These are phyloP conservation scores for Irpex sp. DNA, from an alignment of 1,284 basidiomycete genomes.

Conservation along the genomic window DNA sequence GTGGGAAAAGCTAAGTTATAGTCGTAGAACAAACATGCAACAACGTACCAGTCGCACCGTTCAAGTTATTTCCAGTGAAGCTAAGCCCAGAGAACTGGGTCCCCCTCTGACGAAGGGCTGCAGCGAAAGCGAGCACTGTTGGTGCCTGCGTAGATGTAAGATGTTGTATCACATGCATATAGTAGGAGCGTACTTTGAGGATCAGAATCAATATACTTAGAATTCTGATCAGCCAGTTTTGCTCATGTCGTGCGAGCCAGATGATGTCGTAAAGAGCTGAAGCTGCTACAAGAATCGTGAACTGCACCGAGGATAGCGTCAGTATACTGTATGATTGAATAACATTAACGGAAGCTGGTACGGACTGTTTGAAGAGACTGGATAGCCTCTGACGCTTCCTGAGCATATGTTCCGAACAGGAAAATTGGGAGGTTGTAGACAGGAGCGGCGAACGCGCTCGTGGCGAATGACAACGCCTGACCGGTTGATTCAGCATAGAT, in stretches of 20 bases:
- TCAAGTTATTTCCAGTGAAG: conserved; percentile 46
- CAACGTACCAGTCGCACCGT: conserved; percentile 59
- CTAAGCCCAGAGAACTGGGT: conserved; percentile 48
- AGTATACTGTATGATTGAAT: background rate
- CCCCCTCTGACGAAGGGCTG: conserved; percentile 59
- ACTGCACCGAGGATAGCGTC: conserved; percentile 36
- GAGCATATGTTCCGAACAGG: conserved; percentile 68
- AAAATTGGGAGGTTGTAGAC: conserved; percentile 72
- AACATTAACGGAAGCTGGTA: background rate
- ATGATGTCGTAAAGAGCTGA: conserved; percentile 68
- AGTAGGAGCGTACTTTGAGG: conserved; percentile 50
- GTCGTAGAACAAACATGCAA: background rate
- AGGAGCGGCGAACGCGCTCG: conserved; percentile 57
- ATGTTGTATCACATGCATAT: background rate
- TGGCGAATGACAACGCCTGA: conserved; percentile 54
- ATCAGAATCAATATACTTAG: conserved; percentile 58
- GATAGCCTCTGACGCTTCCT: conserved; percentile 60
- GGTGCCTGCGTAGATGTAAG: conserved; percentile 35
- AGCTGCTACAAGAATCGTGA: conserved; percentile 55
- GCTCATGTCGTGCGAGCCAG: conserved; percentile 59
- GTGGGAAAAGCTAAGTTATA: background rate
- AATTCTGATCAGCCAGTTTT: conserved; percentile 52
- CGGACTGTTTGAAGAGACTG: conserved; percentile 63
- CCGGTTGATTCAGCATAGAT: conserved; percentile 6
- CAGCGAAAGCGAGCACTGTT: conserved; percentile 54